Evolutionary conservation across 2,329 filamentous ascomycete genomes (phyloP), one percentile per base, ranked within the genome.

Genomic region (Nothophaeocryptopus gaeumannii): DNA sequence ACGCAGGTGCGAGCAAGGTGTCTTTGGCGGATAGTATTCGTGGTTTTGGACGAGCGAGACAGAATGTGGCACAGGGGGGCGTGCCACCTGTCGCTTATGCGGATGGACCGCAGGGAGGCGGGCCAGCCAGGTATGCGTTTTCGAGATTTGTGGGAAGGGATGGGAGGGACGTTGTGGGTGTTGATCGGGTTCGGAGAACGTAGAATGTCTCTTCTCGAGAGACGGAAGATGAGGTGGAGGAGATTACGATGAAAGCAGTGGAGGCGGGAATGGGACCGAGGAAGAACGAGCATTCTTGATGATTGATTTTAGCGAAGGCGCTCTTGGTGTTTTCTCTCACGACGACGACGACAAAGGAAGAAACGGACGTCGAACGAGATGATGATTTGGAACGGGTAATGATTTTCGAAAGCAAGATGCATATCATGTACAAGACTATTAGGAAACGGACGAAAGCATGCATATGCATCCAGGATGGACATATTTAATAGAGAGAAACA

Each of bases 141-240:
- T 80, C 79, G 1, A 72, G 80, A 13, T 80, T 78, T 54, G 67
- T 75, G 2, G 82, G 81, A 0, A 71, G 79, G 20, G 81, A 84
- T 61, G 81, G 80, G 1, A 74, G 74, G 48, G 79, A 83, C 57
- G 80, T 80, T 63, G 66, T 82, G 9, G 81, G 81, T 0, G 76
- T 85, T 54, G 81, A 84, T 63, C 75, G 80, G 12, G 70, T 82
- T 5, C 46, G 55, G 38, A 20, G 30, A 13, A 26, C 15, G 15
- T 48, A 34, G 20, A 7, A 7, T 4, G 20, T 4, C 20, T 26
- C 20, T 26, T 4, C 20, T 26, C 20, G 20, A 26, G 20, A 26
- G 20, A 26, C 20, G 20, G 4, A 26, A 7, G 20, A 26, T 26
- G 20, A 4, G 20, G 20, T 4, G 38, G 29, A 5, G 16, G 26